Evolutionary conservation across 768 basidiomycete species (phyloP).

Genomic region (Mycena vitilis): DNA sequence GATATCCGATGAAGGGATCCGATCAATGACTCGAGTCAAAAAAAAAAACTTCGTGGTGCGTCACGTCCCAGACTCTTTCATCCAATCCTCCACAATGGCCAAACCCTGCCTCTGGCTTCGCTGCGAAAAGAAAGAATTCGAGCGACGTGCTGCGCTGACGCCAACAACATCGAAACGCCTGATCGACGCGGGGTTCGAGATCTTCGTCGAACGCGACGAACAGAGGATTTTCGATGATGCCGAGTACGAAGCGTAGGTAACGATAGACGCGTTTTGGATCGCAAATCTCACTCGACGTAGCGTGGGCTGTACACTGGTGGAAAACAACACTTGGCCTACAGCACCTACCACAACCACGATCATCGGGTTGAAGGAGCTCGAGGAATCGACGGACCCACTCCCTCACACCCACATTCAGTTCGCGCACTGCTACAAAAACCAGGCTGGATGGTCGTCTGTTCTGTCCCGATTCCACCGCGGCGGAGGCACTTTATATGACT

Average conservation of each 20-base stretch:
- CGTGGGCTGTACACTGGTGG: slow-evolving; percentile 89
- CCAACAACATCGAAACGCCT: slow-evolving; percentile 91
- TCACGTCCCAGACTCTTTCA: not conserved
- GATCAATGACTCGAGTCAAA: slow-evolving; percentile 25
- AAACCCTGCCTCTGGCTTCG: slow-evolving; percentile 85
- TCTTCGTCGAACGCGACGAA: slow-evolving; percentile 92
- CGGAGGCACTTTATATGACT: slow-evolving; percentile 88
- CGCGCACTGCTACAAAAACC: slow-evolving; percentile 97
- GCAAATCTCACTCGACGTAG: slow-evolving; percentile 53
- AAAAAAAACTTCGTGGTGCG: slow-evolving; percentile 11
- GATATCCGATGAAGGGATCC: slow-evolving; percentile 2
- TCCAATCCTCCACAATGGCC: slow-evolving; percentile 55
- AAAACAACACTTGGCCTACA: slow-evolving; percentile 88
- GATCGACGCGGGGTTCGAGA: slow-evolving; percentile 89
- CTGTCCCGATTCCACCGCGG: slow-evolving; percentile 89
- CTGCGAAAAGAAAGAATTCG: slow-evolving; percentile 96
- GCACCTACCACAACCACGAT: slow-evolving; percentile 84
- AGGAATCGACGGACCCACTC: slow-evolving; percentile 82
- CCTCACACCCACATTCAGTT: slow-evolving; percentile 98
- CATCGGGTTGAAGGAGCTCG: slow-evolving; percentile 97
- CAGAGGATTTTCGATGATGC: slow-evolving; percentile 94
- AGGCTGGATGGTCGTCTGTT: slow-evolving; percentile 91
- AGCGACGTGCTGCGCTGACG: slow-evolving; percentile 92
- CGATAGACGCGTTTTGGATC: not conserved
- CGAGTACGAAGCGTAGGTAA: slow-evolving; percentile 90